Percentiles rank a stretch among this genome's conserved stretches.
Conservation (phyloP, 768 basidiomycete genomes). For the Tulasnella sp. region DNA sequence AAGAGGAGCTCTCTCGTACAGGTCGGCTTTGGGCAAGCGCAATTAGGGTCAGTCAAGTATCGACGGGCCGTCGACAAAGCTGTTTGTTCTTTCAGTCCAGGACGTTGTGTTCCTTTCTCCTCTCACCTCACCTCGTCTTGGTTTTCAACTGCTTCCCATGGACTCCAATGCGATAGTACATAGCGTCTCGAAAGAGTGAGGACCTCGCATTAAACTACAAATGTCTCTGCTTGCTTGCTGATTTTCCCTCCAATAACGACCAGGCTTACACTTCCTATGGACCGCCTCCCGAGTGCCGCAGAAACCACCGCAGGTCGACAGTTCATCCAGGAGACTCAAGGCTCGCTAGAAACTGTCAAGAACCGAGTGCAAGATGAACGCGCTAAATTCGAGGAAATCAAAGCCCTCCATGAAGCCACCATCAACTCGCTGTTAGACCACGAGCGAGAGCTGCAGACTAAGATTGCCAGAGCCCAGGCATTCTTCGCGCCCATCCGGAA, state of each 20-base stretch:
- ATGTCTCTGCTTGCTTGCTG: not conserved
- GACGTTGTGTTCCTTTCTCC: not conserved
- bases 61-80: not conserved
- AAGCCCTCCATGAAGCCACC: not conserved
- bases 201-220: no score
- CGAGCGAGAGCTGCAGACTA: constrained; percentile 31
- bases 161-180: constrained; percentile 3
- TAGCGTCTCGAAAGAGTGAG: not conserved
- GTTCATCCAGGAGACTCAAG: not conserved
- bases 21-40: not conserved
- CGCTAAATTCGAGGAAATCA: not conserved
- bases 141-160: not conserved
- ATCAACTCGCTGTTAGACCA: not conserved
- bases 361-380: not conserved
- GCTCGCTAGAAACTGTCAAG: not conserved
- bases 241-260: not conserved
- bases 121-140: not conserved
- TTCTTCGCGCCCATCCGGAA: constrained; percentile 64
- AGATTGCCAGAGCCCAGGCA: constrained; percentile 39
- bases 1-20: not conserved
- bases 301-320: not conserved
- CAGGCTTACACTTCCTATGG: not conserved
- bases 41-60: not conserved
- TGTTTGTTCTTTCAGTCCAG: not conserved
- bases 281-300: not conserved